phyloP scores from a whole-genome alignment of 305 asterid genomes.

The Solanum hybrid region DNA sequence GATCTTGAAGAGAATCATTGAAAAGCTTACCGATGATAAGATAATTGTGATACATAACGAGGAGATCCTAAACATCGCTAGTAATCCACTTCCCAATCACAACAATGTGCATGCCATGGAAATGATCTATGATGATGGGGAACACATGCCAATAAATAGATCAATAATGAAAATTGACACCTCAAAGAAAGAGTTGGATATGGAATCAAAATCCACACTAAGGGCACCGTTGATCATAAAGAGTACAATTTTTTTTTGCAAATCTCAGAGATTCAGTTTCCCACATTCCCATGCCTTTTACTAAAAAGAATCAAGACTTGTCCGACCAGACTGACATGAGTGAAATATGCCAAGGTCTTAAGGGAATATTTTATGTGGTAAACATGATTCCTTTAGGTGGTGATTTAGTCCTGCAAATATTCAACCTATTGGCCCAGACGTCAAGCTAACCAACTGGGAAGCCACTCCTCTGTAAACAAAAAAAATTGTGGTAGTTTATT shows the following conservation, averaged over 20 bases:
- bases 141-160: not conserved
- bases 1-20: not conserved
- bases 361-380: not conserved
- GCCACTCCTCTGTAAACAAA: not conserved
- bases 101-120: not conserved
- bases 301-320: not conserved
- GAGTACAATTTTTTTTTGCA: not conserved
- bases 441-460: not conserved
- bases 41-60: not conserved
- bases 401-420: not conserved
- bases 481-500: not conserved
- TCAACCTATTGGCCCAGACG: not conserved
- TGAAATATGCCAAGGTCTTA: not conserved
- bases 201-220: not conserved
- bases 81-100: not conserved
- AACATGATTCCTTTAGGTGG: not conserved
- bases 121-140: not conserved
- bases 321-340: not conserved
- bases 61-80: not conserved
- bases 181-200: not conserved
- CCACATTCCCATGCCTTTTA: not conserved
- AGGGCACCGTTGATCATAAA: not conserved
- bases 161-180: not conserved
- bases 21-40: not conserved
- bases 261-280: not conserved